These are phyloP conservation scores for Sarocladiaceae sp. DNA, from an alignment of 2,329 filamentous ascomycete genomes.

Conservation along the genomic window DNA sequence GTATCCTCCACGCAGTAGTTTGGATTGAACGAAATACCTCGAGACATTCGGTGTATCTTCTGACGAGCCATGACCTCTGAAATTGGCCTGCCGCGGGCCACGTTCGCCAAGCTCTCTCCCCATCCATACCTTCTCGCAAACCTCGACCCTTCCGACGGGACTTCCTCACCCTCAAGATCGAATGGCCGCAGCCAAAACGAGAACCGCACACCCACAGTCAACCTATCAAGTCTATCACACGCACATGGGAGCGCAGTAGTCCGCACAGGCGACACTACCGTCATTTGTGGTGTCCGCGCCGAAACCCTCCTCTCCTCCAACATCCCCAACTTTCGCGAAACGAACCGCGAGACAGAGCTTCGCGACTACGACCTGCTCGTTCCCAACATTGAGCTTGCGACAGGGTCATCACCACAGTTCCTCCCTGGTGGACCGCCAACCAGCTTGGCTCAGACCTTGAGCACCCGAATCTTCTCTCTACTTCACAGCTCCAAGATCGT, in stretches of 20 bases:
- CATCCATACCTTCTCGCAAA: slow-evolving; percentile 87
- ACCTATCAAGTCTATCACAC: slow-evolving; percentile 81
- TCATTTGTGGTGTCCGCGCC: slow-evolving; percentile 87
- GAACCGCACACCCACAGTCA: slow-evolving; percentile 69
- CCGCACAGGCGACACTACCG: slow-evolving; percentile 81
- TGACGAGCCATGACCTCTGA: slow-evolving; percentile 25
- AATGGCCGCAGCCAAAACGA: slow-evolving; percentile 73
- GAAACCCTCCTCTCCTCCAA: slow-evolving; percentile 76
- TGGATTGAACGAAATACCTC: neutral
- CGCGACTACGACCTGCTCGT: slow-evolving; percentile 72
- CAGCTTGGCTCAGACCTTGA: slow-evolving; percentile 77
- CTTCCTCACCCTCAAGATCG: slow-evolving; percentile 58
- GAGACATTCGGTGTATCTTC: no score
- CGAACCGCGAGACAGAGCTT: slow-evolving; percentile 41
- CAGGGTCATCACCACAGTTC: slow-evolving; percentile 82
- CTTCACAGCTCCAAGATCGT: slow-evolving; percentile 69
- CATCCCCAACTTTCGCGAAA: slow-evolving; percentile 62
- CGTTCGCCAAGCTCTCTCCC: slow-evolving; percentile 87
- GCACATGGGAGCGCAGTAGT: slow-evolving; percentile 88
- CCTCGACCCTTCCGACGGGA: slow-evolving; percentile 58
- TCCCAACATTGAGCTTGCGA: slow-evolving; percentile 89
- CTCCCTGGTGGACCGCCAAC: slow-evolving; percentile 80
- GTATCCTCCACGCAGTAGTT: no score
- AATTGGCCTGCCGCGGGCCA: slow-evolving; percentile 51
- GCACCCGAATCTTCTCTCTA: slow-evolving; percentile 72